A percentile compares a stretch with the other conserved stretches of the same genome.
Evolutionary conservation across 2,329 filamentous ascomycete species (phyloP).

Genomic region (Apiospora saccharicola): DNA sequence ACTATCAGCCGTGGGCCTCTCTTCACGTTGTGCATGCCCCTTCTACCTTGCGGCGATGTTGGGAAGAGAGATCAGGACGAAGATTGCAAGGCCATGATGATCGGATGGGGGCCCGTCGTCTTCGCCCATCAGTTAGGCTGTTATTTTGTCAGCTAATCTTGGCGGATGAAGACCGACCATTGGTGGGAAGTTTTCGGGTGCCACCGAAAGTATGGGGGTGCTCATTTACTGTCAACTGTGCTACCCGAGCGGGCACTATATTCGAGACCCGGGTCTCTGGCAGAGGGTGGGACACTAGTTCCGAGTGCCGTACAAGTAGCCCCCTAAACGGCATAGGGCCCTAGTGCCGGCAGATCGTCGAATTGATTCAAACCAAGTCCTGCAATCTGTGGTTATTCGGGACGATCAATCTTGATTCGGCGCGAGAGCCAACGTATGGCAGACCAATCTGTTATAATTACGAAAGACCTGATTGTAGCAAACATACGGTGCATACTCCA

Average conservation of each 20-base stretch:
- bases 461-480: not conserved
- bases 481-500: not conserved
- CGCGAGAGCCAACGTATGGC: not conserved
- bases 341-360: not conserved
- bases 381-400: not conserved
- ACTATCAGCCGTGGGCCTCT: not conserved
- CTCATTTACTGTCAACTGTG: not conserved
- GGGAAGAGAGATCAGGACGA: not conserved
- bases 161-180: not conserved
- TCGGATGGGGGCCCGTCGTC: not conserved
- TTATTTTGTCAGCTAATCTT: not conserved
- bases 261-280: constrained; percentile 17
- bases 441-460: not conserved
- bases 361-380: not conserved
- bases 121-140: not conserved
- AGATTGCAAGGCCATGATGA: not conserved
- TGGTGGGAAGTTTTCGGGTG: not conserved
- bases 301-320: not conserved
- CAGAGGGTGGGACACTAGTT: not conserved
- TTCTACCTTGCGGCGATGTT: not conserved
- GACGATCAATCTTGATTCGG: constrained; percentile 1
- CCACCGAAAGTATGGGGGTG: not conserved
- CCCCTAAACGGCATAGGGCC: constrained; percentile 6
- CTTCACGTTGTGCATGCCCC: not conserved
- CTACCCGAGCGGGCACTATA: constrained; percentile 13